Conservation (phyloP, 345 rosid genomes). For the Hibiscus trionum region DNA sequence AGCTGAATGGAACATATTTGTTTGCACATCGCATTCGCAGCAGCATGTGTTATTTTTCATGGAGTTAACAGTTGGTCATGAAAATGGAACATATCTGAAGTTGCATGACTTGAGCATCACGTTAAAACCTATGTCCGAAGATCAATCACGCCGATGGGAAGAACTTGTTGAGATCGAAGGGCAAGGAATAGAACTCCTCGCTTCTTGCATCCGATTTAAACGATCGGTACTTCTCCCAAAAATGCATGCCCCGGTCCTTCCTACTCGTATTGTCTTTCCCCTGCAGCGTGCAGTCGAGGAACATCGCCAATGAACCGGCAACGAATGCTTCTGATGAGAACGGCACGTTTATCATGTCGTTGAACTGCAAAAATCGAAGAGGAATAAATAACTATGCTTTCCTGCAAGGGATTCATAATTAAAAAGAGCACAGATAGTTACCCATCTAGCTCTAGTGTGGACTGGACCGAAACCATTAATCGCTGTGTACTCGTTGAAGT, state of each 20-base stretch:
- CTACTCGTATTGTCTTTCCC: constrained; percentile 45
- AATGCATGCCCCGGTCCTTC: constrained; percentile 80
- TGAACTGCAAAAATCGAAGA: constrained; percentile 53
- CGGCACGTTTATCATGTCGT: constrained; percentile 93
- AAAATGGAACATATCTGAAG: background rate
- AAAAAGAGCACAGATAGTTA: constrained; percentile 9
- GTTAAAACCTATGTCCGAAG: too few species aligned
- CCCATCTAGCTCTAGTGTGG: constrained; percentile 69
- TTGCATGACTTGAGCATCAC: too few species aligned
- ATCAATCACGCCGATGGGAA: constrained; percentile 71
- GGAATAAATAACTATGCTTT: background rate
- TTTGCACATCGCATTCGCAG: background rate
- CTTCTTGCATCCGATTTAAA: constrained; percentile 88
- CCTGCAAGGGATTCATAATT: background rate
- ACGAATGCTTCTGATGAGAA: constrained; percentile 83
- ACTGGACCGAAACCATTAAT: constrained; percentile 41
- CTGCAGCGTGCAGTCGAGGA: constrained; percentile 62
- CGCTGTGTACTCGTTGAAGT: constrained; percentile 74
- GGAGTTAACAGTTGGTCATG: background rate
- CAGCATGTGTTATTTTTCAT: background rate
- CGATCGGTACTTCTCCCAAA: constrained; percentile 87
- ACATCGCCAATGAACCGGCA: constrained; percentile 61
- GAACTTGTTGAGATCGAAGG: constrained; percentile 90
- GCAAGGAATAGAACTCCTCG: constrained; percentile 86
- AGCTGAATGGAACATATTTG: background rate